Conservation (phyloP, 768 basidiomycete species). For the Rhodosporidiobolus sp. region DNA sequence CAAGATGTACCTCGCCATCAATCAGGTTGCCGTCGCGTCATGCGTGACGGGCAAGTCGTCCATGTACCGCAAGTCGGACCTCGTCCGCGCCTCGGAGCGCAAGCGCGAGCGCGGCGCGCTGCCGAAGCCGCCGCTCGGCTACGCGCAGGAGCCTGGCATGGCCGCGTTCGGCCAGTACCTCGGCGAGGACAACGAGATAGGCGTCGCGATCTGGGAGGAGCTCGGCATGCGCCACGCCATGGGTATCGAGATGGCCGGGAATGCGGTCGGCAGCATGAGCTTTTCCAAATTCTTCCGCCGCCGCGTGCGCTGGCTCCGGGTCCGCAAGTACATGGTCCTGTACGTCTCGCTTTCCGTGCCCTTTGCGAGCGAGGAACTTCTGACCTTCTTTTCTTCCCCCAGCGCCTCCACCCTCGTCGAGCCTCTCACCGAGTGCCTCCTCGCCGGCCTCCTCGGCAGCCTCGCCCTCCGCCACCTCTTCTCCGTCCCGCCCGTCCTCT, state of each 20-base stretch:
- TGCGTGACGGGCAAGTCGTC: conserved; percentile 98
- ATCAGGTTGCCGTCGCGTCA: conserved; percentile 79
- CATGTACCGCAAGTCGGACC: conserved; percentile 82
- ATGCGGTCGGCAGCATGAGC: conserved; percentile 83
- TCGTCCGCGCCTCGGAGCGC: conserved; percentile 65
- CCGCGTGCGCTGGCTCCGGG: conserved; percentile 92
- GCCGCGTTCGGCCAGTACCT: conserved; percentile 80
- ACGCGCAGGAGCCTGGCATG: conserved; percentile 49
- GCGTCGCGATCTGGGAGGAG: conserved; percentile 86
- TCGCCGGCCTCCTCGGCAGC: conserved; percentile 65
- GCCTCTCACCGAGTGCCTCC: conserved; percentile 84
- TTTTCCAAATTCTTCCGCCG: conserved; percentile 80
- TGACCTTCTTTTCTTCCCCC: not conserved
- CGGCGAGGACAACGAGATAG: conserved; percentile 99
- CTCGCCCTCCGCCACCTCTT: conserved; percentile 58
- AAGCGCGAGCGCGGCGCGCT: conserved; percentile 10
- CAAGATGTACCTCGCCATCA: conserved; percentile 98
- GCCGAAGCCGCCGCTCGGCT: conserved; percentile 5
- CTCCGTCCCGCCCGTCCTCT: conserved; percentile 51
- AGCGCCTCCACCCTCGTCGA: conserved; percentile 75
- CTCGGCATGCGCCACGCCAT: conserved; percentile 81
- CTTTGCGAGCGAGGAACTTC: no score
- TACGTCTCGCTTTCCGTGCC: conserved; percentile 5
- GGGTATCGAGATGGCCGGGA: conserved; percentile 83
- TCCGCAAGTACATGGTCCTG: conserved; percentile 88